Conservation (phyloP, 129 eudicot genomes). For the Arctium minus region DNA sequence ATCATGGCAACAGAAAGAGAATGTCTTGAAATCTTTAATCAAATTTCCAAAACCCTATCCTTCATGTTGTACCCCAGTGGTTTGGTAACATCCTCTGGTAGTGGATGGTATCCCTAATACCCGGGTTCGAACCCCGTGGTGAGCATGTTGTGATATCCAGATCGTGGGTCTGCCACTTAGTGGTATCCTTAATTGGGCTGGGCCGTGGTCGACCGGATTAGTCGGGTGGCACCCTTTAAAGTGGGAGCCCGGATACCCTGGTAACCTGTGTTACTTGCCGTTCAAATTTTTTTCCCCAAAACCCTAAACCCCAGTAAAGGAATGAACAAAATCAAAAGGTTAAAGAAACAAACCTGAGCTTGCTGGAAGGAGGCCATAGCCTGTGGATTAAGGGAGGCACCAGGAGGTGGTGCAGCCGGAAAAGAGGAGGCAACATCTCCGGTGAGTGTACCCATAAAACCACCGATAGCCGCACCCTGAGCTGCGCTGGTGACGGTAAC, state of each 20-base stretch:
- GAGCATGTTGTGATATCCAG: too few species aligned
- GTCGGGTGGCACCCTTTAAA: too few species aligned
- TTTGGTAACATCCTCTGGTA: too few species aligned
- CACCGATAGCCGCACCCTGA: slow-evolving; percentile 85
- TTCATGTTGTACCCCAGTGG: too few species aligned
- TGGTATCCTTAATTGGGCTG: too few species aligned
- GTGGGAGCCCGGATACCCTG: too few species aligned
- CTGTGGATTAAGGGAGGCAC: slow-evolving; percentile 39
- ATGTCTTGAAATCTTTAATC: background rate
- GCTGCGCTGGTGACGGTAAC: slow-evolving; percentile 63
- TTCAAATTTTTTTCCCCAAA: too few species aligned
- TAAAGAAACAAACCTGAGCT: slow-evolving; percentile 50
- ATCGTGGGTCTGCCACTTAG: too few species aligned
- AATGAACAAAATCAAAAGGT: background rate
- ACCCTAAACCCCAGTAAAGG: background rate
- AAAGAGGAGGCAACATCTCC: slow-evolving; percentile 40
- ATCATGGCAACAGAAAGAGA: background rate
- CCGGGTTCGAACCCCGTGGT: too few species aligned
- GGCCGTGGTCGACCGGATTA: too few species aligned
- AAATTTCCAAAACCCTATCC: slow-evolving; percentile 5
- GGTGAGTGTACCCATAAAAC: slow-evolving; percentile 70
- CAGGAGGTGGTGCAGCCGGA: slow-evolving; percentile 49
- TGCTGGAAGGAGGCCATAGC: slow-evolving; percentile 78
- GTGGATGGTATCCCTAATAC: too few species aligned
- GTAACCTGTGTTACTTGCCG: too few species aligned